These are phyloP conservation scores for Coniella vitis DNA, from an alignment of 2,329 filamentous ascomycete genomes.

Conservation along the genomic window DNA sequence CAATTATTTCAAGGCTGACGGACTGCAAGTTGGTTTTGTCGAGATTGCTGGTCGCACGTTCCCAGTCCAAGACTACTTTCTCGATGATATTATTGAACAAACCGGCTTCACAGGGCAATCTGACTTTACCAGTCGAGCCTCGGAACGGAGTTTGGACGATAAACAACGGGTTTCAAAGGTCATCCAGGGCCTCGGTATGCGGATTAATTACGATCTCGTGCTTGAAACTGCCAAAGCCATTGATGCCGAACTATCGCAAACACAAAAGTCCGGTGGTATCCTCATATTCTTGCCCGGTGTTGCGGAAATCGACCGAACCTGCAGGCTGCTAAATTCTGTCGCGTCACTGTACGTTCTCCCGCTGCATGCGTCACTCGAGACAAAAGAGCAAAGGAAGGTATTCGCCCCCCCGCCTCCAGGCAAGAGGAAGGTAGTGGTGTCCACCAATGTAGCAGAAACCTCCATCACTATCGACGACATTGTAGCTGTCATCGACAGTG, in stretches of 20 bases:
- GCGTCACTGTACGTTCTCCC: constrained; percentile 68
- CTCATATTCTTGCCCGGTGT: constrained; percentile 93
- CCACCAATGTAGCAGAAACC: constrained; percentile 95
- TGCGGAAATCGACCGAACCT: constrained; percentile 79
- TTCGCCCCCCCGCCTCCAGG: constrained; percentile 70
- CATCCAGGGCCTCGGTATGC: constrained; percentile 67
- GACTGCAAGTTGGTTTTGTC: constrained; percentile 65
- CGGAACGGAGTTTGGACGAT: constrained; percentile 34
- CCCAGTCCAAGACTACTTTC: constrained; percentile 81
- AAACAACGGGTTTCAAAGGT: constrained; percentile 50
- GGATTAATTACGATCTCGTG: constrained; percentile 89
- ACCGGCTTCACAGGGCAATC: constrained; percentile 61
- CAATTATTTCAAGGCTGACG: constrained; percentile 69
- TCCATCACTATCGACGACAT: constrained; percentile 98
- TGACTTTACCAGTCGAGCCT: constrained; percentile 36
- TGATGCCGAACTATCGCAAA: constrained; percentile 62
- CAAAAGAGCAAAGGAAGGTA: constrained; percentile 79
- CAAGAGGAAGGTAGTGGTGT: constrained; percentile 85
- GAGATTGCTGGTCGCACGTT: constrained; percentile 86
- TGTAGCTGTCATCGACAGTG: constrained; percentile 90
- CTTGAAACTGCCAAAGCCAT: constrained; percentile 74
- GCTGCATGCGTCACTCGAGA: constrained; percentile 85
- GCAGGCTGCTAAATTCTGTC: constrained; percentile 60
- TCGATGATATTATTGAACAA: constrained; percentile 78
- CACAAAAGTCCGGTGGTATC: constrained; percentile 71